Evolutionary conservation across 257 asterid genomes (phyloP), one percentile per base, ranked within the genome.

Genomic region (Ajuga chamaepitys): DNA sequence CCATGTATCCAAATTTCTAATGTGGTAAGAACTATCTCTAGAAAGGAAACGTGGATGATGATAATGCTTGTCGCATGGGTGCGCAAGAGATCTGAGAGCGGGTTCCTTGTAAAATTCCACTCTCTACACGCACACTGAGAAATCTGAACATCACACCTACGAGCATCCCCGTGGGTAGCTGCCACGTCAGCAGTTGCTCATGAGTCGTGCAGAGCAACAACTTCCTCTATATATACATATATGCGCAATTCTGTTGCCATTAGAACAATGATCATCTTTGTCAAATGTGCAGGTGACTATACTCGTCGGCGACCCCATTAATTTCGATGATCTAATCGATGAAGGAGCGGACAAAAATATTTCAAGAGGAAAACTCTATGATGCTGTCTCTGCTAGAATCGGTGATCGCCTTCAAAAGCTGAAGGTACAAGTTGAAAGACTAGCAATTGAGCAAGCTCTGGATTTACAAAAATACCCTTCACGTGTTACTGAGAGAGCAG

Each of bases 261-360:
- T 46, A 26, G 9, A 24, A 40, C 14, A 21, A 24, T 68, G 34
- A 56, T 59, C 30, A 32, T 58, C 25, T 8, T 61, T 69, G 77
- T 30, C 48, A 46, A 70, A 70, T 30, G 18, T 47, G 52, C 82
- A 91, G 98, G 96, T 91, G 78, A 86, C 96, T n/a, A 83, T 91
- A 45, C 91, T 91, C 11, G 79, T 91, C 3, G 98, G 98, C 1
- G 98, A 91, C 62, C 98, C 98, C 63, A 88, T 91, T 48, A 54
- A 62, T 52, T 88, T 91, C 44, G 91, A 91, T 10, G 98, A 91
- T 71, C 21, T 91, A 60, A 71, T 82, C 41, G 37, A 55, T 7
- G 71, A 68, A 8, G 88, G 71, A 40, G 82, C 70, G 40, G 72
- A 80, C 46, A 68, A 69, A 51, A 78, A 73, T 11, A 48, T 81